Percentiles rank a stretch among this genome's conserved stretches.
Conservation (phyloP, 1,139 yeast species). For the Entelexis paramagnoliae region DNA sequence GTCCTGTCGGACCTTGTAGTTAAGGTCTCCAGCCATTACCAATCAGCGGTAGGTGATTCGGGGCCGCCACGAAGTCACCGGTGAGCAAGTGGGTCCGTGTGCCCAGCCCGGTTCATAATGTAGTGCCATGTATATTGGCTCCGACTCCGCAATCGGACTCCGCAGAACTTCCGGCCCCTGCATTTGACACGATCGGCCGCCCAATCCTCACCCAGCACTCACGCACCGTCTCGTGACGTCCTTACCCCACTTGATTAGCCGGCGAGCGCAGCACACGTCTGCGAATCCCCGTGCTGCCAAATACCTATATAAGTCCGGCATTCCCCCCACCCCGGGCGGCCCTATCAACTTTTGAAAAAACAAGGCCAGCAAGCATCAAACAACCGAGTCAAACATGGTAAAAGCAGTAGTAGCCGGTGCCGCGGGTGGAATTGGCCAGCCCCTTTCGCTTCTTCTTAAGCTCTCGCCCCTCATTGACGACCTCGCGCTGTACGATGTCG, state of each 20-base stretch:
- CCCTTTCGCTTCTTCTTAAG: constrained; percentile 75
- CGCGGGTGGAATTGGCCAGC: constrained; percentile 70
- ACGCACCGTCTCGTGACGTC: constrained; percentile 7
- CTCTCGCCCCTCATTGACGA: constrained; percentile 49
- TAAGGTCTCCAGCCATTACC: background rate
- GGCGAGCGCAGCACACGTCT: constrained; percentile 1
- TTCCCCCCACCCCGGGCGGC: background rate
- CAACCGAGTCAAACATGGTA: constrained; percentile 26
- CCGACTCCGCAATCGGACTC: no score
- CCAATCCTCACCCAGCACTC: background rate
- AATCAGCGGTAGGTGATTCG: background rate
- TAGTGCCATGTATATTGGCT: no score
- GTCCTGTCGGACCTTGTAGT: background rate
- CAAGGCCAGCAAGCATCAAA: background rate
- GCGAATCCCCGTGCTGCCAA: constrained; percentile 9
- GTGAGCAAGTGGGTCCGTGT: no score
- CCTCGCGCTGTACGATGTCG: constrained; percentile 76
- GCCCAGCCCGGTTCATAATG: no score
- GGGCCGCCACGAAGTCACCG: background rate
- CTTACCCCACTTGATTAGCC: constrained; percentile 9
- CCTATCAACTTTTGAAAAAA: background rate
- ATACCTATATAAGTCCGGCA: background rate
- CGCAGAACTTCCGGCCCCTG: background rate
- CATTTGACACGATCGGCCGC: background rate
- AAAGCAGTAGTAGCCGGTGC: constrained; percentile 38